Conservation (phyloP, 2,329 filamentous ascomycete species). For the Hypoxylon sp. region DNA sequence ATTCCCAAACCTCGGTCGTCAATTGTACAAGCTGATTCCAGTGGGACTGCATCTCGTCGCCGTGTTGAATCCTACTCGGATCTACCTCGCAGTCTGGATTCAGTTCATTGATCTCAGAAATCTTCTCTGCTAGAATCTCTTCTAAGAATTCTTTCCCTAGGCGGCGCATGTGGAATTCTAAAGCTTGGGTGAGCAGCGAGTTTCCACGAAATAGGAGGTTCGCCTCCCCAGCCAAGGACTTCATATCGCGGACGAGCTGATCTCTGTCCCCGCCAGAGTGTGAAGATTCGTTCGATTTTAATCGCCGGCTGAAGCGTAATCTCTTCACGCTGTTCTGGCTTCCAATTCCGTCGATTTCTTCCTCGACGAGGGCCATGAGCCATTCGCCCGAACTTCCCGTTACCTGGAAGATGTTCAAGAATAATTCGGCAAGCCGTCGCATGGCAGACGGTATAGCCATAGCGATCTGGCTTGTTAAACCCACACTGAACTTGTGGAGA, state of each 20-base stretch:
- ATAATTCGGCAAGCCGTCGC: constrained; percentile 84
- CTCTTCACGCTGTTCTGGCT: constrained; percentile 84
- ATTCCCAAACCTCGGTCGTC: constrained; percentile 88
- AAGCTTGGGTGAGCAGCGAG: constrained; percentile 89
- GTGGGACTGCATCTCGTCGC: constrained; percentile 83
- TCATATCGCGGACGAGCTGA: constrained; percentile 82
- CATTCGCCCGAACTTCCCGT: constrained; percentile 88
- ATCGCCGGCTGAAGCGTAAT: constrained; percentile 78
- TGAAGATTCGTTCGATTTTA: constrained; percentile 79
- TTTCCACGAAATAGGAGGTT: constrained; percentile 97
- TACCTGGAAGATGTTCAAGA: constrained; percentile 96
- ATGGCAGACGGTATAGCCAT: constrained; percentile 83
- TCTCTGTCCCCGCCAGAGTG: constrained; percentile 77
- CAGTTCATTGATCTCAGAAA: constrained; percentile 89
- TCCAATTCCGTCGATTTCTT: constrained; percentile 94
- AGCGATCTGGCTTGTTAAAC: constrained; percentile 87
- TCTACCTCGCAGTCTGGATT: constrained; percentile 97
- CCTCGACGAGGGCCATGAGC: constrained; percentile 93
- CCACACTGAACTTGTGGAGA: constrained; percentile 86
- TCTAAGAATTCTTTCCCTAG: constrained; percentile 94
- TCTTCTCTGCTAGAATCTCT: constrained; percentile 86
- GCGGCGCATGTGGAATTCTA: constrained; percentile 96
- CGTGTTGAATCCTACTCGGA: constrained; percentile 78
- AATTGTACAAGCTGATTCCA: constrained; percentile 83
- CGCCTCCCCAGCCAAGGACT: constrained; percentile 85